A percentile compares a stretch with the other conserved stretches of the same genome.
Conservation (phyloP, 129 eudicot species). For the Mikania micrantha region DNA sequence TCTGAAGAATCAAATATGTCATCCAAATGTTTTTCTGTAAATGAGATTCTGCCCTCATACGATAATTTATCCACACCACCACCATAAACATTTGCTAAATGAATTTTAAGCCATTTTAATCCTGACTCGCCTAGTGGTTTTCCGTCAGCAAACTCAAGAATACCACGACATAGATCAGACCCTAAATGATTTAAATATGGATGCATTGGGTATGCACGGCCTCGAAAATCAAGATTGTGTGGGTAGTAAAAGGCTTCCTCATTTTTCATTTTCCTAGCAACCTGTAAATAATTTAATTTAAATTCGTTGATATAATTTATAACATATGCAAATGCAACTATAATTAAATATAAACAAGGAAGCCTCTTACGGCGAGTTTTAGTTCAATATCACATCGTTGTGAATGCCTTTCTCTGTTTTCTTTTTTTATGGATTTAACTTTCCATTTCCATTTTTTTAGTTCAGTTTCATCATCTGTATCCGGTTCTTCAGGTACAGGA, state of each 20-base stretch:
- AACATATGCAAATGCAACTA: background rate
- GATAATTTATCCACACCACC: slow-evolving; percentile 93
- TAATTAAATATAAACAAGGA: slow-evolving; percentile 10
- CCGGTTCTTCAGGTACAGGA: slow-evolving; percentile 79
- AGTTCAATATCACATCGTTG: slow-evolving; percentile 92
- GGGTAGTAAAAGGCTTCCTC: slow-evolving; percentile 94
- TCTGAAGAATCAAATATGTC: slow-evolving; percentile 95
- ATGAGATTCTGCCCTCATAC: slow-evolving; percentile 62
- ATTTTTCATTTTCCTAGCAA: slow-evolving; percentile 94
- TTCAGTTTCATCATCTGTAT: slow-evolving; percentile 73
- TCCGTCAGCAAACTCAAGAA: slow-evolving; percentile 95
- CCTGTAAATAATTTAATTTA: slow-evolving; percentile 37
- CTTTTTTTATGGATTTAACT: slow-evolving; percentile 57
- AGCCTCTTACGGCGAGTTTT: slow-evolving; percentile 76
- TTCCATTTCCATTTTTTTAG: slow-evolving; percentile 91
- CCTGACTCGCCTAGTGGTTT: slow-evolving; percentile 92
- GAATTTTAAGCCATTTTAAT: slow-evolving; percentile 80
- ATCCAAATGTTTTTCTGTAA: slow-evolving; percentile 72
- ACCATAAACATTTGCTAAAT: slow-evolving; percentile 75
- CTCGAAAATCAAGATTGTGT: slow-evolving; percentile 95
- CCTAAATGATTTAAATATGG: slow-evolving; percentile 92
- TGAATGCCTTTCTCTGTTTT: slow-evolving; percentile 81
- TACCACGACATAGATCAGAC: slow-evolving; percentile 92
- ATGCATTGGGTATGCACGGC: slow-evolving; percentile 99
- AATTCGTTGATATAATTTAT: background rate